Conservation (phyloP, 148 eudicot genomes). For the Cornus controversa region DNA sequence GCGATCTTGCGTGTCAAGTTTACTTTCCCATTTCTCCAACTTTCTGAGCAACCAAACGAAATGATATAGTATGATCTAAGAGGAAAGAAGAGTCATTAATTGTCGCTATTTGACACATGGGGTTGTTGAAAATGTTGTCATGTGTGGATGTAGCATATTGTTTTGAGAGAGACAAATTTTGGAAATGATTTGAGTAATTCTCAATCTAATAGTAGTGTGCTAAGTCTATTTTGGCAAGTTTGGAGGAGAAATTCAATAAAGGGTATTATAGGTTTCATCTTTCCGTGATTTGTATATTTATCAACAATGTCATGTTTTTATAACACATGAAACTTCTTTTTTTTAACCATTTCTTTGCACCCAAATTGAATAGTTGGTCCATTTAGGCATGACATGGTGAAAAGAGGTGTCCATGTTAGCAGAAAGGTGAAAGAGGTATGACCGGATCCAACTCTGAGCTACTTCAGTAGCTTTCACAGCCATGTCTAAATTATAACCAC, state of each 20-base stretch:
- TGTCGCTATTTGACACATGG: not conserved
- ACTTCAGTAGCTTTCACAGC: no score
- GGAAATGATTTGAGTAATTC: not conserved
- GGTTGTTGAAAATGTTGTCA: not conserved
- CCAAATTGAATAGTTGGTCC: no score
- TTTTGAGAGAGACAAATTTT: not conserved
- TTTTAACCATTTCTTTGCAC: no score
- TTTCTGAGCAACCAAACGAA: not conserved
- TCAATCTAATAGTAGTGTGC: not conserved
- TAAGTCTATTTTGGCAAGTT: not conserved
- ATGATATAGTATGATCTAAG: not conserved
- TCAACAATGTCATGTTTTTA: no score
- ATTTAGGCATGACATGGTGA: no score
- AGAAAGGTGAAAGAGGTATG: no score
- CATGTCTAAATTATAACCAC: no score
- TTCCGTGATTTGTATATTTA: no score
- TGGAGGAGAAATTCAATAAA: not conserved
- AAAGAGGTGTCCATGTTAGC: no score
- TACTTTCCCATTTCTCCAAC: not conserved
- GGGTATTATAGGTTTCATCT: no score
- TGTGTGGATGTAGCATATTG: not conserved
- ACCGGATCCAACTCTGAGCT: no score
- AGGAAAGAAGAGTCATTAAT: not conserved
- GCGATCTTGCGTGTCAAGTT: not conserved
- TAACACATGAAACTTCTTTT: no score